Base-by-base conservation (phyloP, 345 rosid genomes). In the Firmiana major region DNA sequence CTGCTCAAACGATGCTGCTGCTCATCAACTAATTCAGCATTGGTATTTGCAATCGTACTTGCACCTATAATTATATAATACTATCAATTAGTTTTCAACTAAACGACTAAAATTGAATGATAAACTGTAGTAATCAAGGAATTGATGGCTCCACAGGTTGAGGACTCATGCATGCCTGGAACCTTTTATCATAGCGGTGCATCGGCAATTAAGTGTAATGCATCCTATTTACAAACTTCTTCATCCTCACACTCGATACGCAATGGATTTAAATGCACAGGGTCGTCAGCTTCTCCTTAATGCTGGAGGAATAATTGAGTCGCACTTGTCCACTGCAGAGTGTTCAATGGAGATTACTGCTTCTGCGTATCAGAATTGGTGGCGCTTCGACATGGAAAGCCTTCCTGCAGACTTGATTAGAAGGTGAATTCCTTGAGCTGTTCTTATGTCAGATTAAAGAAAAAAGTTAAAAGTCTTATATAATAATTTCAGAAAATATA, bases 381-480 rank as follows among this genome's bases (percentile, higher is more conserved):
- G 99, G 99, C 87, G 97, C 67, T 96, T 93, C 17, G 98, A 96
- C 87, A 83, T 77, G 92, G 98, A 96, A 88, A 86, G 88, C 80
- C 94, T 96, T 64, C 98, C 94, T 19, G 92, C 94, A 4, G 98
- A 96, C 82, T 96, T 96, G 79, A 88, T 96, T 73, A 84, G 95
- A 85, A 91, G 98, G 98, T 93, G 85, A 24, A 19, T 67, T 19
- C 19, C 21, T 16, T 51, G 6, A 45, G 6, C 36, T 6, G 12
- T 54, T 48, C 66, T 57, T 45, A 5, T 71, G 43, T 6, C 19
- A 3, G 66, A 42, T n/a, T n/a, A n/a, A n/a, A n/a, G n/a, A n/a
- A n/a, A n/a, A n/a, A n/a, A n/a, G n/a, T n/a, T n/a, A n/a, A 42
- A 7, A 63, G 13, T 31, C 0, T 4, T 8, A 4, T 31, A 42